Base-by-base conservation (phyloP, 1,139 yeast species). In the Scheffersomyces cryptocercus region DNA sequence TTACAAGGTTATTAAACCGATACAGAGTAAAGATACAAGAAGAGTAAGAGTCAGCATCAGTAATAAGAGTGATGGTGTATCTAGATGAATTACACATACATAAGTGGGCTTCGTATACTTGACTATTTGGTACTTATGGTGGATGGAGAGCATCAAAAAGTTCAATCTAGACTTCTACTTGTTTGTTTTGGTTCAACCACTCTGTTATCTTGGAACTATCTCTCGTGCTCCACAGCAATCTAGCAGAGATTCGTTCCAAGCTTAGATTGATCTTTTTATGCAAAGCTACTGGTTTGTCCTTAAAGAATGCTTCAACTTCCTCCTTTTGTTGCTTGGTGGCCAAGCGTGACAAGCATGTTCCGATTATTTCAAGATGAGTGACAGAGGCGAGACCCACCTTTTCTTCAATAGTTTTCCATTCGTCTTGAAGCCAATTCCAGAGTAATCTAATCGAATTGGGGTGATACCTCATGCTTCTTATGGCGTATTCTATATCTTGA, bases 401-500 rank as follows among this genome's bases (percentile, higher is more conserved):
- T 40, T 48, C 40, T 44, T 43, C 45, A 44, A 54, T 43, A 14
- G 20, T 44, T n/a, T 50, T 52, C 56, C 56, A 54, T 44, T 53
- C 49, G 29, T 30, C 28, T 15, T 45, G 41, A 32, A 51, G 33
- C 56, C 56, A 54, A 33, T 36, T 24, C 57, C 57, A 54, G 42
- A 51, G 45, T 35, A 45, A 41, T 38, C 46, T 46, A 26, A 52
- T 44, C 16, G 56, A 56, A 29, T 16, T 35, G 20, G 42, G 30
- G 46, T 53, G 55, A 4, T 45, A 44, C 28, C 51, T 40, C 51
- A 53, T 39, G 24, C 57, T 54, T 14, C 40, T 46, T 52, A 54
- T 46, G 10, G 56, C 54, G 28, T 48, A 43, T 44, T 47, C 46
- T 29, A 54, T 47, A 33, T 54, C 58, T 36, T 54, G 58, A 2